A percentile compares a stretch with the other conserved stretches of the same genome.
phyloP scores from a whole-genome alignment of 345 rosid genomes.

The Syzygium grande region DNA sequence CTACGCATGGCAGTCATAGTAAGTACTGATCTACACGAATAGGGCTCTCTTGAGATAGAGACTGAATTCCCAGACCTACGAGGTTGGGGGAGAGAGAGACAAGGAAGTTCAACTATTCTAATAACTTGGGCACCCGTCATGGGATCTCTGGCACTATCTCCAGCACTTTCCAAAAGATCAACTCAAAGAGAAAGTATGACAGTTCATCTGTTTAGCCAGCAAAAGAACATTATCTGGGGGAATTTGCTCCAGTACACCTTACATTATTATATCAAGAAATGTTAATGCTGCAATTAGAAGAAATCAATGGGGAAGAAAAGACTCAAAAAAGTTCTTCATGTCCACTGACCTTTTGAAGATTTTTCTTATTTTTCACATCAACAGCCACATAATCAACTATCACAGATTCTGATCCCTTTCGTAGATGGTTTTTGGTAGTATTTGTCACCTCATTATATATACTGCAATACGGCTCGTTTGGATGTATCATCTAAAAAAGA shows the following conservation, averaged over 20 bases:
- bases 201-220: background rate
- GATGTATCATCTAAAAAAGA: slow-evolving; percentile 54
- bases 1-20: background rate
- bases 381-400: slow-evolving; percentile 74
- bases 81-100: background rate
- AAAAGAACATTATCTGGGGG: background rate
- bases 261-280: background rate
- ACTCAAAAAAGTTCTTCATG: background rate
- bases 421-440: slow-evolving; percentile 19
- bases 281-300: background rate
- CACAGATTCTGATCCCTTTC: slow-evolving; percentile 73
- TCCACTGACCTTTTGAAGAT: slow-evolving; percentile 60
- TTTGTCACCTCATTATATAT: slow-evolving; percentile 41
- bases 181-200: background rate
- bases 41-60: background rate
- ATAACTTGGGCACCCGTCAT: background rate
- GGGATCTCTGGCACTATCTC: background rate
- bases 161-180: background rate
- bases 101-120: background rate
- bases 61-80: background rate
- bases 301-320: background rate
- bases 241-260: background rate
- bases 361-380: slow-evolving; percentile 58
- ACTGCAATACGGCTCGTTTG: slow-evolving; percentile 68
- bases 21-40: background rate